These are phyloP conservation scores for Fusarium xyrophilum DNA, from an alignment of 2,329 filamentous ascomycete genomes.

Conservation along the genomic window DNA sequence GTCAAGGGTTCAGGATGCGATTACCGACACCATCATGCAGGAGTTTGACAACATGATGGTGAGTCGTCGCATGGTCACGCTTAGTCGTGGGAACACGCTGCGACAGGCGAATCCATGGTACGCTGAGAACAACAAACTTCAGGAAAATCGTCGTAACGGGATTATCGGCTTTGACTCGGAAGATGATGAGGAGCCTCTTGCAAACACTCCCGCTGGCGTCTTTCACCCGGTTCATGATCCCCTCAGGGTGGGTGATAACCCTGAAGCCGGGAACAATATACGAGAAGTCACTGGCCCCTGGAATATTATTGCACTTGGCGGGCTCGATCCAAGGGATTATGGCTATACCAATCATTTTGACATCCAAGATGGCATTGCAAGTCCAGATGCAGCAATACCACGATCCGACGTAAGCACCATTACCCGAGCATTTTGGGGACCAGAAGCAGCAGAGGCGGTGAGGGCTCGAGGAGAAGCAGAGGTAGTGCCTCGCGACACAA, in stretches of 20 bases:
- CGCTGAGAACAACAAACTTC: background rate
- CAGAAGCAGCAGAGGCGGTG: background rate
- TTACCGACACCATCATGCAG: constrained; percentile 6
- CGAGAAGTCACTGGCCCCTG: too few relatives aligned
- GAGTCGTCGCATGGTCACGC: background rate
- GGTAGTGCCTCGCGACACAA: background rate
- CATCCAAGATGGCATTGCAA: background rate
- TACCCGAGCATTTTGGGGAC: background rate
- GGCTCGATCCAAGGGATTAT: too few relatives aligned
- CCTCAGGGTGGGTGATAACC: too few relatives aligned
- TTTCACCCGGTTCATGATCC: too few relatives aligned
- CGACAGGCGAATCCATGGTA: background rate
- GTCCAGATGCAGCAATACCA: background rate
- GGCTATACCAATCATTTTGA: background rate
- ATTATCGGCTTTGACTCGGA: background rate
- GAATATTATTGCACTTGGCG: too few relatives aligned
- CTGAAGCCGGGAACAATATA: too few relatives aligned
- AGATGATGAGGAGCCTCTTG: background rate
- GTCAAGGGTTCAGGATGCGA: background rate
- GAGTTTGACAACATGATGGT: constrained; percentile 12
- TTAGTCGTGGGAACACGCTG: rapidly evolving
- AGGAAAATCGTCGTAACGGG: background rate
- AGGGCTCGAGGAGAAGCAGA: background rate
- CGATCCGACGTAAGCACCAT: background rate
- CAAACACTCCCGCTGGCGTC: background rate